Evolutionary conservation across 306 rosid species (phyloP), one percentile per base, ranked within the genome.

Genomic region (Phaseolus lunatus): DNA sequence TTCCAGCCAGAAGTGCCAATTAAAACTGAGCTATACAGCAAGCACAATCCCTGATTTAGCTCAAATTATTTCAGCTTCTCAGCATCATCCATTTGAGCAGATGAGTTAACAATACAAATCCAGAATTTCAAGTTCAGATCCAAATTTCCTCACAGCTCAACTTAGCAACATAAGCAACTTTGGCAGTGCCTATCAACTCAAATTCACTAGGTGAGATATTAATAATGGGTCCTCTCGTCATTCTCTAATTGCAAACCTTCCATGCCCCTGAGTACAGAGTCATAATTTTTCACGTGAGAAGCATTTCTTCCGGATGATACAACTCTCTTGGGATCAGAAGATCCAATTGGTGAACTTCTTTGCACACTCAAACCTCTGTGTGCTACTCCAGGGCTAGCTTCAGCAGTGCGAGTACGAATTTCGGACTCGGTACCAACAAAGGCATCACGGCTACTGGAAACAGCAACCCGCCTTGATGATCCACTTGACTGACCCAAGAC

Each of bases 401-500:
- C 96, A 1, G 87, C 83, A 18, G 97, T 80, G 7, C 86, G 93
- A 1, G 88, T 49, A 16, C 93, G 97, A 23, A 83, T 71, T 62
- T 93, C 97, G 26, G 92, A 86, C 76, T 93, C 98, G n/a, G 90
- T 85, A 73, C 90, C 88, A 67, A 77, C 78, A 68, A 85, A 87
- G 58, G 95, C 93, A 18, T 93, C 96, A 2, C 93, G 90, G 71
- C 93, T 86, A 86, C 94, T 54, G 63, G 98, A 88, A 78, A 84
- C 89, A 66, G 91, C 96, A 56, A 85, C 94, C 53, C 94, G 93
- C 87, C 97, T 89, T n/a, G 94, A 83, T 73, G 97, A 89, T 75
- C 96, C 98, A 81, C 93, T 84, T 20, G 98, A 84, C 71, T 89
- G 90, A 54, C 96, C 97, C 81, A 88, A 58, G 9, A 77, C 79